Conservation (phyloP, 2,329 filamentous ascomycete species). For the Xylaria sp. region DNA sequence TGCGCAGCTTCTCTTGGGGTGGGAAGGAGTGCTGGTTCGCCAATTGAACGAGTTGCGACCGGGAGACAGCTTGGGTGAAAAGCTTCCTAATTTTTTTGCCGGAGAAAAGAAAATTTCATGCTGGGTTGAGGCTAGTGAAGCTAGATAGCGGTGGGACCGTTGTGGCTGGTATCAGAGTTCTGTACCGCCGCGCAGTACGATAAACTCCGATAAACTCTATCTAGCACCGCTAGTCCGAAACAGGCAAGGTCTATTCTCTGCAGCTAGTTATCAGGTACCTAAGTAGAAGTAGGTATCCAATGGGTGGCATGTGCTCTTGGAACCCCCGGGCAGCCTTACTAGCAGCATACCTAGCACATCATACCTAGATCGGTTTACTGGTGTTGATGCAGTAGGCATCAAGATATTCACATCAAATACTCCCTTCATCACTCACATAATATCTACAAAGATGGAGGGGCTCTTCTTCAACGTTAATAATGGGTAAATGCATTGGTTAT, state of each 20-base stretch:
- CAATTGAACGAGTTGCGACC: conserved; percentile 35
- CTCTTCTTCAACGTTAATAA: conserved; percentile 95
- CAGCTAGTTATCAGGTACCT: too few species aligned
- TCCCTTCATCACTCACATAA: conserved; percentile 38
- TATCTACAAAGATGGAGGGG: conserved; percentile 77
- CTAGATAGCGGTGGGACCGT: conserved; percentile 35
- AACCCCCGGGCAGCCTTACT: conserved; percentile 6
- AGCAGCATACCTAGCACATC: background rate
- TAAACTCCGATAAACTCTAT: background rate
- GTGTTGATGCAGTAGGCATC: conserved; percentile 41
- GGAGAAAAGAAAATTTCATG: conserved; percentile 42
- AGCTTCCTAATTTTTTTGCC: conserved; percentile 37
- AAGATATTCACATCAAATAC: conserved; percentile 36
- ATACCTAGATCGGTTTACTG: conserved; percentile 24
- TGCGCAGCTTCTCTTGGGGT: conserved; percentile 47
- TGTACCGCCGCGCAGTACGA: background rate
- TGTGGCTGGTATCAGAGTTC: conserved; percentile 30
- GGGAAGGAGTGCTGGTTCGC: conserved; percentile 23
- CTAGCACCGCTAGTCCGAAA: background rate
- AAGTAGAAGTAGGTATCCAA: background rate
- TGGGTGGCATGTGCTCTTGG: conserved; percentile 21
- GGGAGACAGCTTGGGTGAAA: conserved; percentile 34
- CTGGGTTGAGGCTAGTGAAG: conserved; percentile 35
- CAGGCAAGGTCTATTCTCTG: too few species aligned
- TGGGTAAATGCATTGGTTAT: conserved; percentile 67